Percentiles rank a stretch among this genome's conserved stretches.
phyloP scores from a whole-genome alignment of 345 rosid species.

The Heritiera littoralis region DNA sequence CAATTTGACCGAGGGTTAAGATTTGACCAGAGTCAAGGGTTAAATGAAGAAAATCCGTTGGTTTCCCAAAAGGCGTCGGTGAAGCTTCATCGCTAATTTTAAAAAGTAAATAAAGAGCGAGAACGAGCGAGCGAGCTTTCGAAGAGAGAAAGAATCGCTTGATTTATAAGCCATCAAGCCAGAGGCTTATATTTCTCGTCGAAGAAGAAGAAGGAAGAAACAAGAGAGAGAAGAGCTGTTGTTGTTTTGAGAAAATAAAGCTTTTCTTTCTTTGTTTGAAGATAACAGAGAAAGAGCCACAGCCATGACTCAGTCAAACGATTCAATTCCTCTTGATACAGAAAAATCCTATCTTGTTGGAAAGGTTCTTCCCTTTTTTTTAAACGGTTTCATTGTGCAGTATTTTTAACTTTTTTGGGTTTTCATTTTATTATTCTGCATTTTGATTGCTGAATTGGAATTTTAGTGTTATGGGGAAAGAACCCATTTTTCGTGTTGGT shows the following conservation, averaged over 20 bases:
- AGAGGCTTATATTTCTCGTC: background rate
- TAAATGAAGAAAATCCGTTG: conserved; percentile 9
- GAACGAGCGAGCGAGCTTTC: background rate
- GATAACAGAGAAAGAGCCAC: conserved; percentile 32
- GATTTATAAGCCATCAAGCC: conserved; percentile 32
- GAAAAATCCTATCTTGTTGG: conserved; percentile 89
- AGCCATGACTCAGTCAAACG: conserved; percentile 68
- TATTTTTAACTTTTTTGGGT: background rate
- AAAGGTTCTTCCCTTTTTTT: conserved; percentile 40
- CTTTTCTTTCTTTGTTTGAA: conserved; percentile 7
- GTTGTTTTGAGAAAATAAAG: background rate
- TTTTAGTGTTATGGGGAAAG: background rate
- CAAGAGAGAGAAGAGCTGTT: background rate
- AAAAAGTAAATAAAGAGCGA: background rate
- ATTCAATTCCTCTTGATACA: conserved; percentile 61
- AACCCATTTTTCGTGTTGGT: background rate
- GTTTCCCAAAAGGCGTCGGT: conserved; percentile 37
- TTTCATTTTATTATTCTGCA: background rate
- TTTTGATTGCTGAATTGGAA: background rate
- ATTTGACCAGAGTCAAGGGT: background rate
- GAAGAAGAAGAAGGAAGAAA: conserved; percentile 1
- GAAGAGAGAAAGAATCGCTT: conserved; percentile 35
- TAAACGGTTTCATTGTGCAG: background rate
- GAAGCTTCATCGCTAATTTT: conserved; percentile 34
- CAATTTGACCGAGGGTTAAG: too few species aligned